Evolutionary conservation across 2,329 filamentous ascomycete genomes (phyloP).

Genomic region (Fusarium keratoplasticum): DNA sequence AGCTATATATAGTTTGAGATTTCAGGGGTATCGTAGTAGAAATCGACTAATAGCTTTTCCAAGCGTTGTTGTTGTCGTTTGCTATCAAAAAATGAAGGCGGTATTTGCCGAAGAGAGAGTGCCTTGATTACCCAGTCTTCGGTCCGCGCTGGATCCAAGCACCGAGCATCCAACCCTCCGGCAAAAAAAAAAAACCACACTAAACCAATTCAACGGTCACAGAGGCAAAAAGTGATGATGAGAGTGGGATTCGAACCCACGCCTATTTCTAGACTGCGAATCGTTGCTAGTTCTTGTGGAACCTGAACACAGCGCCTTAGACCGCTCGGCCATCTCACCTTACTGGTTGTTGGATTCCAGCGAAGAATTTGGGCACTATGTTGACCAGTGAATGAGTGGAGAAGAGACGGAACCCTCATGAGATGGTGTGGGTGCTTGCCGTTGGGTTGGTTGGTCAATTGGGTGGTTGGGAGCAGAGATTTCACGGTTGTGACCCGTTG

Average conservation of each 20-base stretch:
- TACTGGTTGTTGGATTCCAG: not conserved
- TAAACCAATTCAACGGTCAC: not conserved
- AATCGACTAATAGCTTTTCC: too few relatives aligned
- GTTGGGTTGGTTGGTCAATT: not conserved
- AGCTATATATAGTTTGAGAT: too few relatives aligned
- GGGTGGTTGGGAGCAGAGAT: not conserved
- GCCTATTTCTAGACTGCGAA: slow-evolving; percentile 12
- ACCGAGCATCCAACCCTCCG: not conserved
- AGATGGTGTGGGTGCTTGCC: not conserved
- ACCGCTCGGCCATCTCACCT: slow-evolving; percentile 12
- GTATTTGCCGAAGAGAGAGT: not conserved
- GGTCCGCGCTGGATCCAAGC: not conserved
- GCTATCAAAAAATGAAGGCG: not conserved
- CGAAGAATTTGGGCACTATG: not conserved
- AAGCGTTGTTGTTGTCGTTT: not conserved
- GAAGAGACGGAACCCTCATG: not conserved
- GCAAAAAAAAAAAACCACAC: not conserved
- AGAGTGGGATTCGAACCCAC: slow-evolving; percentile 13
- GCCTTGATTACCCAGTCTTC: not conserved
- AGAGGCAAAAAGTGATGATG: not conserved
- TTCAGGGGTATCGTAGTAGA: not conserved
- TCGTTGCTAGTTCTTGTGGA: slow-evolving; percentile 4
- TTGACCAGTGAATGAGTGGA: not conserved
- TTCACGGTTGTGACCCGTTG: not conserved
- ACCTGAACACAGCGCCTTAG: slow-evolving; percentile 17